These are phyloP conservation scores for Lyophyllum decastes DNA, from an alignment of 768 basidiomycete species.

Conservation along the genomic window DNA sequence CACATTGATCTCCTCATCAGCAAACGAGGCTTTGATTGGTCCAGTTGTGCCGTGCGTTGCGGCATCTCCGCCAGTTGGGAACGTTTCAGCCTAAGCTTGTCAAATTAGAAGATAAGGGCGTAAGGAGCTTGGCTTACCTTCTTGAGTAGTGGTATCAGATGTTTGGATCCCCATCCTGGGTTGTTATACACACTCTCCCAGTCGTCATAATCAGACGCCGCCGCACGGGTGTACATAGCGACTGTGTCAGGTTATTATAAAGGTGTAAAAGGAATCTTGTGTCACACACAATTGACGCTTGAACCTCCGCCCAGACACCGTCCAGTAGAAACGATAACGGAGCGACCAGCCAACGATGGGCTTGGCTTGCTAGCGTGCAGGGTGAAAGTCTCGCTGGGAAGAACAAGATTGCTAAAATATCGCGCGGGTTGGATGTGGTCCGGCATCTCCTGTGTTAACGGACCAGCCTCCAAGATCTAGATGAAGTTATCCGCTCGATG, in stretches of 20 bases:
- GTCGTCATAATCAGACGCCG: constrained; percentile 66
- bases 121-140: constrained; percentile 40
- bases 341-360: constrained; percentile 43
- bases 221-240: constrained; percentile 57
- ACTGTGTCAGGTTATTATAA: constrained; percentile 23
- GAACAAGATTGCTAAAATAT: constrained; percentile 42
- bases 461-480: constrained; percentile 60
- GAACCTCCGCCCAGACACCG: constrained; percentile 65
- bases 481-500: background rate
- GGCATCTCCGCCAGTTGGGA: constrained; percentile 25
- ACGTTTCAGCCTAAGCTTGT: constrained; percentile 39
- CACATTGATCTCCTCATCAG: constrained; percentile 38
- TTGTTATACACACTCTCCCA: constrained; percentile 56
- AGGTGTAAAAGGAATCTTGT: background rate
- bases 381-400: constrained; percentile 42
- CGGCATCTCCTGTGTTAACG: constrained; percentile 45
- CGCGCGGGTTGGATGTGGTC: constrained; percentile 56
- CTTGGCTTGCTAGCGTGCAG: constrained; percentile 46
- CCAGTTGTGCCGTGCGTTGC: constrained; percentile 49
- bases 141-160: constrained; percentile 57
- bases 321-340: constrained; percentile 42
- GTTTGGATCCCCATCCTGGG: constrained; percentile 59
- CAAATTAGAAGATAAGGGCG: background rate
- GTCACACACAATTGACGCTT: constrained; percentile 53
- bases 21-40: constrained; percentile 50